phyloP scores from a whole-genome alignment of 305 asterid genomes.

The Coffea humblotiana region DNA sequence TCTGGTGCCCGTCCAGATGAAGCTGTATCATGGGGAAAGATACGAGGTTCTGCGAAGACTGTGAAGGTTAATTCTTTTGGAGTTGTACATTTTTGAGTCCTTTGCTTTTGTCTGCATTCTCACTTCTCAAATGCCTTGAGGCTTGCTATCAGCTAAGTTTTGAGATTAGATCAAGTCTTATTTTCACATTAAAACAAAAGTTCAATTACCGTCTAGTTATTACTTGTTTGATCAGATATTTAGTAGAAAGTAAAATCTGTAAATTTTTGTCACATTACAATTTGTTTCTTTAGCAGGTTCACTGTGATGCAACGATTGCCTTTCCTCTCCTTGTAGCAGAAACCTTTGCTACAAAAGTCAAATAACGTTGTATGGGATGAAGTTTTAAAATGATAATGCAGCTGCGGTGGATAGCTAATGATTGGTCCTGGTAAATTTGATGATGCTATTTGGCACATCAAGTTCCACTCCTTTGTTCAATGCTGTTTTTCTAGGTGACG shows the following conservation, averaged over 20 bases:
- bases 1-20: conserved; percentile 97
- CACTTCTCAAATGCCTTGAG: background rate
- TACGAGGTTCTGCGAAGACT: conserved; percentile 81
- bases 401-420: background rate
- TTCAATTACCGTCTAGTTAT: background rate
- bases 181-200: background rate
- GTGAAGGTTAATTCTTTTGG: conserved; percentile 56
- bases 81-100: background rate
- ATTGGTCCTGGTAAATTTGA: background rate
- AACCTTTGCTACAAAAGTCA: conserved; percentile 55
- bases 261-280: background rate
- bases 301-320: conserved; percentile 87
- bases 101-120: background rate
- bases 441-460: background rate
- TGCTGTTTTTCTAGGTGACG: background rate
- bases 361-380: background rate
- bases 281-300: conserved; percentile 49
- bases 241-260: background rate
- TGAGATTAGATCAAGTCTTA: background rate
- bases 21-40: conserved; percentile 98
- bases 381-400: background rate
- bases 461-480: background rate
- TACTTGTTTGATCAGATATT: background rate
- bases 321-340: conserved; percentile 78
- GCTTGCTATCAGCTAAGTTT: background rate